Conservation (phyloP, 1,284 basidiomycete genomes). For the Exobasidium rhododendri region DNA sequence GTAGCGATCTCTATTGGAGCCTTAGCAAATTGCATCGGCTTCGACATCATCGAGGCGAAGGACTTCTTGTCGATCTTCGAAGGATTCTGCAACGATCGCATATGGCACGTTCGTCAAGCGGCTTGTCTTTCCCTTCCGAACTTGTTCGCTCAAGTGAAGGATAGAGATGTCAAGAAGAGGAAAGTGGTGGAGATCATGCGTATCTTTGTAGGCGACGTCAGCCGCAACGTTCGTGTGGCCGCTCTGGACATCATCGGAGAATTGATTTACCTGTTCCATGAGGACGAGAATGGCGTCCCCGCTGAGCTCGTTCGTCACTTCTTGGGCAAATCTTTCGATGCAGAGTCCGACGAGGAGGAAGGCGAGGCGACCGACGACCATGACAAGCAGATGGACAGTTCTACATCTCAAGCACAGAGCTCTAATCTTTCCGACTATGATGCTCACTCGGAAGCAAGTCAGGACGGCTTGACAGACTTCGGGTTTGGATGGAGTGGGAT, state of each 20-base stretch:
- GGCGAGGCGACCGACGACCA: conserved; percentile 10
- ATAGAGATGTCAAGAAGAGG: conserved; percentile 34
- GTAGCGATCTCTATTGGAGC: conserved; percentile 84
- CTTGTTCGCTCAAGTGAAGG: conserved; percentile 59
- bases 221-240: conserved; percentile 71
- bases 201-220: conserved; percentile 66
- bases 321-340: conserved; percentile 60
- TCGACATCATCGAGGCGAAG: conserved; percentile 59
- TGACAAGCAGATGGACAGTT: conserved; percentile 9
- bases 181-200: conserved; percentile 42
- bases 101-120: conserved; percentile 84
- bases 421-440: background rate
- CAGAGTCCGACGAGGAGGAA: conserved; percentile 24
- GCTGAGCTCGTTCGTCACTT: conserved; percentile 76
- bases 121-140: conserved; percentile 81
- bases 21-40: conserved; percentile 74
- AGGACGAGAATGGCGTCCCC: conserved; percentile 63
- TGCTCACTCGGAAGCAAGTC: background rate
- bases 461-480: conserved; percentile 15
- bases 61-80: conserved; percentile 69
- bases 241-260: conserved; percentile 87
- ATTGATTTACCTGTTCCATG: conserved; percentile 78
- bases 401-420: background rate
- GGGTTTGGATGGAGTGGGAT: conserved; percentile 4
- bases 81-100: conserved; percentile 66